Conservation (phyloP, 805 yeast genomes). For the Wickerhamiella dianesei region DNA sequence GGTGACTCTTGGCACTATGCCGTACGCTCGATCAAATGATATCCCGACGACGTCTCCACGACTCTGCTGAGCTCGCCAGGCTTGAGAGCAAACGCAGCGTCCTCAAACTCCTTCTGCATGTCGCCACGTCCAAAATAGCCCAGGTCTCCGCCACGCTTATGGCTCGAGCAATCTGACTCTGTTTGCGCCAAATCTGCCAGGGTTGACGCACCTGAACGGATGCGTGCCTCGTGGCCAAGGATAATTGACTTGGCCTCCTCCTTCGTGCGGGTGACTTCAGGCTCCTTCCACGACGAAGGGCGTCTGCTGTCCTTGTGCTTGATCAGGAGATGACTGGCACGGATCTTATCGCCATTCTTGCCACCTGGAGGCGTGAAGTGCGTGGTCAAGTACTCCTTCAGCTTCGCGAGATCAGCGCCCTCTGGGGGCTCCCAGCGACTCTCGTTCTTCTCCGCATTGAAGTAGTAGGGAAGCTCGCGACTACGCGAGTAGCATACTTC, state of each 20-base stretch:
- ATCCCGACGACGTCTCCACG: conserved; percentile 82
- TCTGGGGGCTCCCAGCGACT: conserved; percentile 88
- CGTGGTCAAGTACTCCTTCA: conserved; percentile 42
- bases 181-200: conserved; percentile 63
- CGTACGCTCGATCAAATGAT: conserved; percentile 76
- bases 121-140: conserved; percentile 81
- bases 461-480: conserved; percentile 73
- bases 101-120: conserved; percentile 93
- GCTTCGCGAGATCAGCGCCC: conserved; percentile 53
- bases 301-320: conserved; percentile 76
- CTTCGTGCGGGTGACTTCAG: conserved; percentile 59
- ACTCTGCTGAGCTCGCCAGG: conserved; percentile 74
- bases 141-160: conserved; percentile 78
- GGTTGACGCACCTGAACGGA: conserved; percentile 49
- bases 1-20: conserved; percentile 41
- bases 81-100: conserved; percentile 66
- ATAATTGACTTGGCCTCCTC: conserved; percentile 64
- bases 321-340: conserved; percentile 69
- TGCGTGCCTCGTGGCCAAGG: conserved; percentile 41
- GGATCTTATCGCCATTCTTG: conserved; percentile 35
- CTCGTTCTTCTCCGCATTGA: conserved; percentile 51
- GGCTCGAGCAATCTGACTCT: conserved; percentile 82
- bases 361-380: conserved; percentile 17
- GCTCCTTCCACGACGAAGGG: conserved; percentile 83
- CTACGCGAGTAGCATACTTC: conserved; percentile 63